Percentiles rank a stretch among this genome's conserved stretches.
phyloP scores from a whole-genome alignment of 495 filamentous ascomycete species.

The Aspergillus coremiiformis region DNA sequence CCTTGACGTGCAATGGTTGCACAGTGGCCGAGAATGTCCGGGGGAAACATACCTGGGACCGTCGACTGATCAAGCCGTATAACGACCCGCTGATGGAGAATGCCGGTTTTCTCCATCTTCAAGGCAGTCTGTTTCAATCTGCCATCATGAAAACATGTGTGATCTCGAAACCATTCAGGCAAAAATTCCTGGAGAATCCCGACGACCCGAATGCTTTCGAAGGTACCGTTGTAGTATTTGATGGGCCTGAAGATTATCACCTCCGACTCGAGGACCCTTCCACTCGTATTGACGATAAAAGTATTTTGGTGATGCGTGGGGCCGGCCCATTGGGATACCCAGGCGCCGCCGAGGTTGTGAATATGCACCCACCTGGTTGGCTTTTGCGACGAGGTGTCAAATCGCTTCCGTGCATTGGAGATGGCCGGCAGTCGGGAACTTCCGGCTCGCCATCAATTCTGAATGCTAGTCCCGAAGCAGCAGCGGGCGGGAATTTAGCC shows the following conservation, averaged over 20 bases:
- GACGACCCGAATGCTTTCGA: constrained; percentile 48
- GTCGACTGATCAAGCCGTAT: constrained; percentile 38
- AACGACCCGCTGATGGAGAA: constrained; percentile 39
- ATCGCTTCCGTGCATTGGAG: constrained; percentile 48
- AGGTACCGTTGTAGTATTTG: constrained; percentile 43
- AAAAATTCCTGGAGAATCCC: constrained; percentile 42
- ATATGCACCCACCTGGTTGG: constrained; percentile 46
- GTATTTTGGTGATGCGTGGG: constrained; percentile 49
- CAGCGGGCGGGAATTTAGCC: constrained; percentile 52
- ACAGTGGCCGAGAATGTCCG: constrained; percentile 36
- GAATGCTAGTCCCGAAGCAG: constrained; percentile 52
- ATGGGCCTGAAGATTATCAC: constrained; percentile 48
- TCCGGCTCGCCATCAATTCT: constrained; percentile 49
- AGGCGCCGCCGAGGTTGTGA: constrained; percentile 50
- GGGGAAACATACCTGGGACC: constrained; percentile 38
- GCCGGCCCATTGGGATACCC: constrained; percentile 48
- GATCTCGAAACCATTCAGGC: constrained; percentile 41
- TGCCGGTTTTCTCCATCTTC: constrained; percentile 46
- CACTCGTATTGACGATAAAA: constrained; percentile 39
- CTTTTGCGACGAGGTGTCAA: constrained; percentile 41
- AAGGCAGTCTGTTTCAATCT: constrained; percentile 45
- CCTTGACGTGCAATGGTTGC: constrained; percentile 38
- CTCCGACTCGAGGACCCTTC: constrained; percentile 38
- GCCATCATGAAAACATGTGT: constrained; percentile 54
- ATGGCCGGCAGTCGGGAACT: constrained; percentile 50